Evolutionary conservation across 805 yeast genomes (phyloP).

Genomic region (Nakazawaea ambrosiae): DNA sequence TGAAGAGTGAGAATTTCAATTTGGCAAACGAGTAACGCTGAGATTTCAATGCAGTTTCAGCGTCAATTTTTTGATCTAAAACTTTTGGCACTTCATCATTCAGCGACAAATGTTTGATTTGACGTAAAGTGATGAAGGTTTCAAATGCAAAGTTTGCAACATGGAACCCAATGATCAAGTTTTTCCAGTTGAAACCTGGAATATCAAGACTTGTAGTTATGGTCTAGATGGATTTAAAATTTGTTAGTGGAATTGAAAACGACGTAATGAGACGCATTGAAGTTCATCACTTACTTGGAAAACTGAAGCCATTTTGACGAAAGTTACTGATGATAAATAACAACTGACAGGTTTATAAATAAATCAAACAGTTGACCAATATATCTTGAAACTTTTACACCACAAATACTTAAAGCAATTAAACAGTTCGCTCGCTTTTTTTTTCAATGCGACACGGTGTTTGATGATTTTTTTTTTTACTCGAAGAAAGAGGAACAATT

Average conservation of each 20-base stretch:
- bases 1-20: conserved; percentile 56
- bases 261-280: neutral
- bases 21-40: conserved; percentile 78
- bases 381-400: too few species aligned
- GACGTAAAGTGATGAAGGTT: conserved; percentile 67
- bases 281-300: conserved; percentile 7
- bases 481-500: too few species aligned
- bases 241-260: neutral
- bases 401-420: too few species aligned
- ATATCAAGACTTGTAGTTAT: conserved; percentile 51
- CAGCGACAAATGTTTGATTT: conserved; percentile 55
- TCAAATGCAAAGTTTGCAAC: conserved; percentile 72
- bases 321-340: too few species aligned
- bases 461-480: too few species aligned
- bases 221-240: conserved; percentile 24
- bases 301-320: conserved; percentile 5
- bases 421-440: too few species aligned
- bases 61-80: conserved; percentile 60
- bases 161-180: conserved; percentile 65
- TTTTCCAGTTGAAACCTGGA: conserved; percentile 75
- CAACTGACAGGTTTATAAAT: too few species aligned
- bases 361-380: too few species aligned
- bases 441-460: too few species aligned
- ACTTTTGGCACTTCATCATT: conserved; percentile 51
- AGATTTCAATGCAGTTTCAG: conserved; percentile 68